A percentile compares a stretch with the other conserved stretches of the same genome.
Evolutionary conservation across 352 stramenopile species (phyloP).

Genomic region (Plasmopara viticola): DNA sequence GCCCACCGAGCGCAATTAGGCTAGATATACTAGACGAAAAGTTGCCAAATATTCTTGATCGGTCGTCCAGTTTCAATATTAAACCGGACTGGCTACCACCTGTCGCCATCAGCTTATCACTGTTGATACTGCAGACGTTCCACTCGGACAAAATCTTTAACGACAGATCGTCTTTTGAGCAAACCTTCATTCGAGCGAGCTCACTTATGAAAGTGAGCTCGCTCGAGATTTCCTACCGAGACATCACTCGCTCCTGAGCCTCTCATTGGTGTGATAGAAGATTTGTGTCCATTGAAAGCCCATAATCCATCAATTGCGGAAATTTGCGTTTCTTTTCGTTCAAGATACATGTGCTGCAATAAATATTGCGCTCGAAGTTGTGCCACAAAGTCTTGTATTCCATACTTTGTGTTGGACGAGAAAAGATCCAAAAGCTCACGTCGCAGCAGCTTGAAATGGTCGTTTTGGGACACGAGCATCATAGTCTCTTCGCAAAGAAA

Average conservation of each 20-base stretch:
- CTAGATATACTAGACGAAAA: conserved; percentile 44
- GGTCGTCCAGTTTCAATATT: conserved; percentile 34
- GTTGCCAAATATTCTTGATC: conserved; percentile 31
- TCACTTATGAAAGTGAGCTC: conserved; percentile 32
- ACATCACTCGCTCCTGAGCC: conserved; percentile 6
- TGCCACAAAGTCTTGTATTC: too few relatives aligned
- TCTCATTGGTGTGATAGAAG: conserved; percentile 12
- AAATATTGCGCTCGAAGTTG: too few relatives aligned
- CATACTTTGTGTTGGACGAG: too few relatives aligned
- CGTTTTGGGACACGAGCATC: too few relatives aligned
- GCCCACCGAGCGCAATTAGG: too few relatives aligned
- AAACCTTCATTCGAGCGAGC: conserved; percentile 20
- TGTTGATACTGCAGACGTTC: conserved; percentile 10
- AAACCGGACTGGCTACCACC: conserved; percentile 13
- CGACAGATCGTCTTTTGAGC: conserved; percentile 14
- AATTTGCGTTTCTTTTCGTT: conserved; percentile 3
- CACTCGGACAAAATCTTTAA: conserved; percentile 19
- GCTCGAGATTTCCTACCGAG: conserved; percentile 21
- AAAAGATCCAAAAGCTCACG: too few relatives aligned
- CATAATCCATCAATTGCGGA: conserved; percentile 25
- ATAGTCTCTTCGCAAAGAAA: too few relatives aligned
- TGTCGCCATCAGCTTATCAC: conserved; percentile 1
- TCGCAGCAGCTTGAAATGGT: too few relatives aligned
- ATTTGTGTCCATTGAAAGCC: conserved; percentile 22
- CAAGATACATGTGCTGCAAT: too few relatives aligned